Conservation (phyloP, 768 basidiomycete species). For the Lentinus tigrinus region DNA sequence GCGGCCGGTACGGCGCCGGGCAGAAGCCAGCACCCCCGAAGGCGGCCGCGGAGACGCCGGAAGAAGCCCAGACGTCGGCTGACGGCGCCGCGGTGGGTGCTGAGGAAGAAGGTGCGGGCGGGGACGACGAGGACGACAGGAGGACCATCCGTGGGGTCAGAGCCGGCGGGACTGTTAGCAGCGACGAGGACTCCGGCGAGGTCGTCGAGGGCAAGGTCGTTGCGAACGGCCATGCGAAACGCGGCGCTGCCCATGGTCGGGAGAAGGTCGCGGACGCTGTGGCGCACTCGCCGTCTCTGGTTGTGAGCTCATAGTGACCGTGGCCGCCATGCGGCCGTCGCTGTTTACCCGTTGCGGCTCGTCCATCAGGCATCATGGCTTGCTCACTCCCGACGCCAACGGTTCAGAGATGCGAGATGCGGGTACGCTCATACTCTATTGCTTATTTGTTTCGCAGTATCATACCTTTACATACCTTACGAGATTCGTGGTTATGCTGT, state of each 20-base stretch:
- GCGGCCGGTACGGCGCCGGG: slow-evolving; percentile 57
- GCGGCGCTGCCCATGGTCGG: slow-evolving; percentile 3
- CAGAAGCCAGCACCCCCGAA: slow-evolving; percentile 23
- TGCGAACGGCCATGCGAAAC: slow-evolving; percentile 15
- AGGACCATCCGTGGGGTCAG: slow-evolving; percentile 25
- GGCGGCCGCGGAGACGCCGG: slow-evolving; percentile 21
- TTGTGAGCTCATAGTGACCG: slow-evolving; percentile 15
- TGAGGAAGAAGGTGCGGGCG: slow-evolving; percentile 1
- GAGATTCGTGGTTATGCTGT: background rate
- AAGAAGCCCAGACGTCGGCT: slow-evolving; percentile 12
- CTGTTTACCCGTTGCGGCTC: background rate
- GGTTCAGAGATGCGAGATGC: background rate
- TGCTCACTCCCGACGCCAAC: too few species aligned
- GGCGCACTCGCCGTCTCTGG: slow-evolving; percentile 11
- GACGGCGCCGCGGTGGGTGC: background rate
- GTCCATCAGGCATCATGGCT: background rate
- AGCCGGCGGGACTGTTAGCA: slow-evolving; percentile 12
- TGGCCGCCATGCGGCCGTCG: background rate
- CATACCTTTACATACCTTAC: background rate
- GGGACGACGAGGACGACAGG: slow-evolving; percentile 28
- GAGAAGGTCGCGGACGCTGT: slow-evolving; percentile 20
- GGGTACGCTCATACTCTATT: background rate
- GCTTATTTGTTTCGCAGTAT: background rate
- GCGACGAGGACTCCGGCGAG: slow-evolving; percentile 13
- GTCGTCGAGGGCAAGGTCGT: slow-evolving; percentile 25